Base-by-base conservation (phyloP, 2,329 filamentous ascomycete species). In the Ophiosphaerella narmari region DNA sequence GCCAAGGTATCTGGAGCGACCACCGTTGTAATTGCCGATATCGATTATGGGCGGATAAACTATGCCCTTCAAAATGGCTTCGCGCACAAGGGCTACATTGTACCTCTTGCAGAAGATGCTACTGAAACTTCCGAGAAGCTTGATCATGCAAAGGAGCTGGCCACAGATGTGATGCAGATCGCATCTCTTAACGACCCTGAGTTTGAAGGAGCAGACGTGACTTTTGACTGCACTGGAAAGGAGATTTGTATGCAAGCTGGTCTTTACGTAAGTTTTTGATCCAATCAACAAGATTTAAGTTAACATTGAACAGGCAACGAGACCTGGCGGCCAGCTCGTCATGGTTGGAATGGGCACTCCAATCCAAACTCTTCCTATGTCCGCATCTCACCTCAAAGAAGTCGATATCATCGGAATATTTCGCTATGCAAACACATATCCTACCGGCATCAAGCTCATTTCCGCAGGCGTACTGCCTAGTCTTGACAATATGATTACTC, bases 331-430 rank as follows among this genome's bases (percentile, higher is more conserved):
- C 3, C 76, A 79, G 39, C 68, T 83, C 29, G 73, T 82, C 43
- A 80, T 82, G 70, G 79, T 83, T 35, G 81, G 81, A 6, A 83
- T 83, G 81, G 81, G 81, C 0, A 80, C 80, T 12, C 80, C 80
- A 2, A 73, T 80, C 16, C 80, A 82, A 60, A 82, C 78, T 4
- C 66, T 83, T 5, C 81, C 79, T 2, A 75, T 82, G 60, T 80
- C 79, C 6, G 78, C 79, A 1, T 79, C 81, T n/a, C 80, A 81
- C 26, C 58, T 82, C 52, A 76, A 80, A 31, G 81, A 83, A 64
- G 78, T 83, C 6, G 81, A 83, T 62, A 76, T 83, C 37, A 77
- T 83, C 41, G 81, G 81, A n/a, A 80, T 82, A 6, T 82, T 83
- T 67, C 72, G 81, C 38, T 83, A 83, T 51, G 79, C 80, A 61